Conservation (phyloP, 352 stramenopile genomes). For the Peronospora belbahrii region DNA sequence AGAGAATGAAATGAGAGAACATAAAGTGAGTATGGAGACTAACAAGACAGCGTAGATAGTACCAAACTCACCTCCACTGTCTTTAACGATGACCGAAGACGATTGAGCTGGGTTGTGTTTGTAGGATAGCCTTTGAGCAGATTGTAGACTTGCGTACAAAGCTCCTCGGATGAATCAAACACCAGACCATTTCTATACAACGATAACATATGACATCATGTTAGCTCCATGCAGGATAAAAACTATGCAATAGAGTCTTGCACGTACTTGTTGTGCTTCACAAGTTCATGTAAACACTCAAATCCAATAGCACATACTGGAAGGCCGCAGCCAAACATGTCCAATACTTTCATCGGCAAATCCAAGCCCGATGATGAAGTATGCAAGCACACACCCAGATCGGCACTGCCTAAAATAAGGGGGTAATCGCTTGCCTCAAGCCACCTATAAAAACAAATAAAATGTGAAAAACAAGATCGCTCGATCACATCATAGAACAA, state of each 20-base stretch:
- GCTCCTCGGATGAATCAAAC: constrained; percentile 49
- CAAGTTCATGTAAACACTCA: constrained; percentile 94
- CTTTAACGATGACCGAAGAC: constrained; percentile 39
- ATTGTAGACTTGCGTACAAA: constrained; percentile 52
- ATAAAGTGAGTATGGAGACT: background rate
- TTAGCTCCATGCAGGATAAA: background rate
- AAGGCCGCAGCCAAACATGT: constrained; percentile 97
- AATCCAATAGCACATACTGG: constrained; percentile 96
- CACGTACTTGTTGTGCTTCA: constrained; percentile 90
- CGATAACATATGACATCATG: background rate
- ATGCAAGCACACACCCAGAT: constrained; percentile 98
- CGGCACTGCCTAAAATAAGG: constrained; percentile 88
- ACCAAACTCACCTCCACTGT: constrained; percentile 43
- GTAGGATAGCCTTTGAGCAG: constrained; percentile 53
- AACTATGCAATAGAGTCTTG: background rate
- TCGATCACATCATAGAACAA: background rate
- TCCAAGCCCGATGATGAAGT: constrained; percentile 97
- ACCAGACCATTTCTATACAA: constrained; percentile 59
- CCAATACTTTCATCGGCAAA: constrained; percentile 99
- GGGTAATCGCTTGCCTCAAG: constrained; percentile 96
- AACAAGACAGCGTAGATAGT: background rate
- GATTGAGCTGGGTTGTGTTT: constrained; percentile 35
- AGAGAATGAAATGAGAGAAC: too few relatives aligned
- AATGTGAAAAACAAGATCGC: background rate
- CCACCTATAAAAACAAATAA: constrained; percentile 61